These are phyloP conservation scores for Saitozyma sp. DNA, from an alignment of 768 basidiomycete genomes.

Conservation along the genomic window DNA sequence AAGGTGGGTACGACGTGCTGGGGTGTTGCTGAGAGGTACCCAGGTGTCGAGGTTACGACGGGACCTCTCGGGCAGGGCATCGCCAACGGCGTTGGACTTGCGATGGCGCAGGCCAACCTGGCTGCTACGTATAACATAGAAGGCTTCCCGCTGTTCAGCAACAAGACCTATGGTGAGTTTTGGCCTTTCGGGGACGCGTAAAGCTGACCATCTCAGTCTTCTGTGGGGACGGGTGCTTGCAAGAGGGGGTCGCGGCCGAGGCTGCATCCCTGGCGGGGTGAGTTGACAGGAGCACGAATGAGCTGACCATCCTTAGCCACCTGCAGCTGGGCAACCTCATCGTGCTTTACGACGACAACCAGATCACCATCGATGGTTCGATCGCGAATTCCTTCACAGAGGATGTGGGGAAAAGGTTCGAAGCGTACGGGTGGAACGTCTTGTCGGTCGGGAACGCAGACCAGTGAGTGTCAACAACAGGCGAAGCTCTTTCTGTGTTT, in stretches of 20 bases:
- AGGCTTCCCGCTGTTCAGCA: conserved; percentile 70
- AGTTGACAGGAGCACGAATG: conserved; percentile 5
- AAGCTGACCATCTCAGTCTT: conserved; percentile 62
- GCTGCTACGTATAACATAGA: conserved; percentile 87
- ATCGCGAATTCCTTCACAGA: conserved; percentile 94
- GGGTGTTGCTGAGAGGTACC: too few species aligned
- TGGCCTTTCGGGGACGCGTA: conserved; percentile 8
- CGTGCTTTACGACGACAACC: conserved; percentile 92
- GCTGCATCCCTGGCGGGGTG: conserved; percentile 82
- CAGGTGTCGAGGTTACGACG: conserved; percentile 56
- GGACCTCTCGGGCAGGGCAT: conserved; percentile 58
- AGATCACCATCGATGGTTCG: conserved; percentile 94
- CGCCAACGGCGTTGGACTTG: conserved; percentile 86
- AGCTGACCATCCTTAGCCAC: conserved; percentile 55
- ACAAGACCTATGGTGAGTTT: conserved; percentile 76
- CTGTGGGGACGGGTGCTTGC: conserved; percentile 89
- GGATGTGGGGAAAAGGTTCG: conserved; percentile 81
- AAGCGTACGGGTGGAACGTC: conserved; percentile 91
- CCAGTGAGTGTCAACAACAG: conserved; percentile 19
- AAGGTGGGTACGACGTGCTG: conserved; percentile 61
- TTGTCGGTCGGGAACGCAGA: conserved; percentile 79
- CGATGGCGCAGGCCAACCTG: conserved; percentile 87
- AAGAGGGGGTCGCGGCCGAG: conserved; percentile 90
- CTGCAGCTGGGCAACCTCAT: conserved; percentile 88
- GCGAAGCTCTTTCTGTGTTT: too few species aligned